Percentiles rank a stretch among this genome's conserved stretches.
phyloP scores from a whole-genome alignment of 176 grass and related monocot genomes.

The Aegilops speltoides region DNA sequence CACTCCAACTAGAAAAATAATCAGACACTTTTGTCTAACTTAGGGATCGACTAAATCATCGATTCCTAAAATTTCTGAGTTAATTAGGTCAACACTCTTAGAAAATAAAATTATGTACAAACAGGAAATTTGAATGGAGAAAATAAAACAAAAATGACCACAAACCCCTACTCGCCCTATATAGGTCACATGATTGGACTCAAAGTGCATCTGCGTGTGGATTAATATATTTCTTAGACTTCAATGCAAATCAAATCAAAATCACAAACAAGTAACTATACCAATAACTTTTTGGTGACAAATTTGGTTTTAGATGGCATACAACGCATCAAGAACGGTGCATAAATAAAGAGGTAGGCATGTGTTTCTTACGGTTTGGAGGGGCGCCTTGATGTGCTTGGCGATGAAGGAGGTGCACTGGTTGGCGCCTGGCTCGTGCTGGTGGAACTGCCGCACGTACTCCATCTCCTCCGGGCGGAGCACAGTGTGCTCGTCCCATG shows the following conservation, averaged over 20 bases:
- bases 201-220: neutral
- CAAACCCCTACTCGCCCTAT: neutral
- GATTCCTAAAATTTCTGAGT: neutral
- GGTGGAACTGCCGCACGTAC: slow-evolving; percentile 51
- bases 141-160: neutral
- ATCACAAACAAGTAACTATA: neutral
- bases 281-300: neutral
- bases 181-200: neutral
- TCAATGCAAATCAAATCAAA: neutral
- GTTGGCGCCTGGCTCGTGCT: slow-evolving; percentile 46
- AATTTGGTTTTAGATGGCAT: neutral
- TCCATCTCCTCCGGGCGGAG: slow-evolving; percentile 55
- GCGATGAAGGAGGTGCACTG: slow-evolving; percentile 74
- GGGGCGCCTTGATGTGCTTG: slow-evolving; percentile 75
- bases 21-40: neutral
- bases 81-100: neutral
- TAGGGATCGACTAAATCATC: neutral
- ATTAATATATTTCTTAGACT: neutral
- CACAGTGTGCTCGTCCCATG: slow-evolving; percentile 50
- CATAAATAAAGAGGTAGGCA: neutral
- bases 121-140: neutral
- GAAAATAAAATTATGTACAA: neutral
- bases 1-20: neutral
- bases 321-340: neutral
- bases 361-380: slow-evolving; percentile 51